phyloP scores from a whole-genome alignment of 1,139 yeast genomes.

The Saccharomycopsis crataegensis region DNA sequence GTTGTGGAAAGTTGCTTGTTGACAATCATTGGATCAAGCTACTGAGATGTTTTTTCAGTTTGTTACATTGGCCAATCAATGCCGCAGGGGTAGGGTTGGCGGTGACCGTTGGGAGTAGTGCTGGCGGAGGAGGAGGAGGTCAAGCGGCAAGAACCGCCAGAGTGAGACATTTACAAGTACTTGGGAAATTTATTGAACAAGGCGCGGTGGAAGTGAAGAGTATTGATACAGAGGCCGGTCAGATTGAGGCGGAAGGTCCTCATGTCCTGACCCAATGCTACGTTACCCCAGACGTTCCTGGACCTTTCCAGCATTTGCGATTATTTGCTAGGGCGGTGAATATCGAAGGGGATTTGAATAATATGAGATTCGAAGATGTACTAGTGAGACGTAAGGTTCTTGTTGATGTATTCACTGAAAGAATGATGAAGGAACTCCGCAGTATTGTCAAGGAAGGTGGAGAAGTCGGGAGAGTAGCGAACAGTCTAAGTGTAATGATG shows the following conservation, averaged over 20 bases:
- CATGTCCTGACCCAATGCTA: constrained; percentile 40
- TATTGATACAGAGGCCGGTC: not conserved
- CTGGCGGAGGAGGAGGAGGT: constrained; percentile 20
- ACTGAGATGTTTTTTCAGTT: constrained; percentile 45
- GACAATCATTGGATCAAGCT: constrained; percentile 54
- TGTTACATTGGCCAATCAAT: constrained; percentile 52
- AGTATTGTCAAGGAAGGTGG: constrained; percentile 65
- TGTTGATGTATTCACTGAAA: constrained; percentile 43
- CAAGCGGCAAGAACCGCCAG: constrained; percentile 38
- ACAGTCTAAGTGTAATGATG: constrained; percentile 23
- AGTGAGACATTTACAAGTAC: constrained; percentile 37
- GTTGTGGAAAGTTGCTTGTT: constrained; percentile 42
- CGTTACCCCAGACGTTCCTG: constrained; percentile 26
- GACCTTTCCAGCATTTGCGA: constrained; percentile 11
- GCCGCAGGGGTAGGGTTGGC: constrained; percentile 41
- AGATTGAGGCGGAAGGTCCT: constrained; percentile 13
- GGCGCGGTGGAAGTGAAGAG: constrained; percentile 31
- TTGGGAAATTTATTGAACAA: constrained; percentile 35
- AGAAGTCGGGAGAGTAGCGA: constrained; percentile 58
- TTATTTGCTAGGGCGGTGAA: constrained; percentile 6
- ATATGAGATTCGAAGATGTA: constrained; percentile 46
- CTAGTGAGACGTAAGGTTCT: constrained; percentile 53
- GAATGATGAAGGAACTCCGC: constrained; percentile 45
- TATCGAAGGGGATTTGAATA: constrained; percentile 24
- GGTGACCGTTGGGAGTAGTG: constrained; percentile 27